Evolutionary conservation across 1,284 basidiomycete species (phyloP).

Genomic region (Fistulinella cinereoalba): DNA sequence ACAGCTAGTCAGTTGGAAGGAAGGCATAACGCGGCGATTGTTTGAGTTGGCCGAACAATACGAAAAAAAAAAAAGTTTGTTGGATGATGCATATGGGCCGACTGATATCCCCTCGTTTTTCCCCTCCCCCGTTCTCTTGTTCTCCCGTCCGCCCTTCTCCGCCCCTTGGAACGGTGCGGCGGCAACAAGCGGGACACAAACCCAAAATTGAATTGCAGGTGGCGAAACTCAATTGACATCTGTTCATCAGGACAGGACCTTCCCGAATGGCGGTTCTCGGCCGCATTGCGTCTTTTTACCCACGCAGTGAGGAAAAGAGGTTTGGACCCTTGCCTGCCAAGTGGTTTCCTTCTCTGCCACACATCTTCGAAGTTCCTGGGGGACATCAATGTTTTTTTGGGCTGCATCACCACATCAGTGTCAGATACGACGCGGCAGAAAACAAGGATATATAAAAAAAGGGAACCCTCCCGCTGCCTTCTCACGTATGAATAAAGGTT

Average conservation of each 20-base stretch:
- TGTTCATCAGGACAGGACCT: background rate
- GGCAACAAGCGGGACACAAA: slow-evolving; percentile 1
- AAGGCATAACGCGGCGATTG: no score
- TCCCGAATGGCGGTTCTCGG: background rate
- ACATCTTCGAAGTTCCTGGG: no score
- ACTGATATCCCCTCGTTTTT: slow-evolving; percentile 1
- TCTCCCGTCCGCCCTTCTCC: background rate
- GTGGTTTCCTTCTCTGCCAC: background rate
- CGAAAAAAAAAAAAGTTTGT: no score
- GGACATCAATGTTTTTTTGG: no score
- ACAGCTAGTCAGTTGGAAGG: no score
- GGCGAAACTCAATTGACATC: slow-evolving; percentile 17
- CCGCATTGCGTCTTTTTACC: slow-evolving; percentile 3
- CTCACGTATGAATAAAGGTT: no score
- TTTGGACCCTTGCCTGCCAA: background rate
- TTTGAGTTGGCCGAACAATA: no score
- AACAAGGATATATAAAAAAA: background rate
- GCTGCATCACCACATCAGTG: background rate
- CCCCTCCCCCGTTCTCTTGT: no score
- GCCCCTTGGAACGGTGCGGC: background rate
- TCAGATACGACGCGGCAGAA: background rate
- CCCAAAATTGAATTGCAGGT: slow-evolving; percentile 16
- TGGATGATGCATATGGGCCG: no score
- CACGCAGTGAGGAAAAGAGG: slow-evolving; percentile 5
- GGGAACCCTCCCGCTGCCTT: background rate